Percentiles rank a stretch among this genome's conserved stretches.
phyloP scores from a whole-genome alignment of 495 filamentous ascomycete species.

The Trichodelitschia bisporula region DNA sequence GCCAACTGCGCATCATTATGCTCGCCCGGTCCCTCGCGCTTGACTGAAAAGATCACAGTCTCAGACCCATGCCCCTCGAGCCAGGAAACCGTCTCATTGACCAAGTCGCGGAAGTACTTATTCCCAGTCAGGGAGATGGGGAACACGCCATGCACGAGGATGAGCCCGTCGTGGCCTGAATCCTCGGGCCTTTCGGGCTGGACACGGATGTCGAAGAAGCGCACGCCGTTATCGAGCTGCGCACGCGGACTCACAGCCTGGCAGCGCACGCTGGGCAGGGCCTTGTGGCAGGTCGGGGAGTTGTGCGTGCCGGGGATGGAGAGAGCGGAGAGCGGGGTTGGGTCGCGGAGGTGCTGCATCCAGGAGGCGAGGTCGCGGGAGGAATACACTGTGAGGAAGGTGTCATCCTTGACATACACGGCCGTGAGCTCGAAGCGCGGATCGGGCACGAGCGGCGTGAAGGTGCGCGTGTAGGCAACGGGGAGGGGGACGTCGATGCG shows the following conservation, averaged over 20 bases:
- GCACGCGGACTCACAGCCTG: constrained; percentile 52
- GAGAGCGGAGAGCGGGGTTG: constrained; percentile 48
- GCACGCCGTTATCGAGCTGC: constrained; percentile 75
- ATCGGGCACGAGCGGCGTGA: constrained; percentile 27
- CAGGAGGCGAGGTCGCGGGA: constrained; percentile 44
- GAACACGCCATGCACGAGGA: constrained; percentile 56
- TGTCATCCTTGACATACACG: constrained; percentile 37
- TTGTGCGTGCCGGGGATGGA: constrained; percentile 95
- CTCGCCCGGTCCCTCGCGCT: constrained; percentile 66
- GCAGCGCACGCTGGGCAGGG: constrained; percentile 81
- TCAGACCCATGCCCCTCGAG: constrained; percentile 57
- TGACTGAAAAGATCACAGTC: constrained; percentile 64
- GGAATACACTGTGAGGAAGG: constrained; percentile 54
- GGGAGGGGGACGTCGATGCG: constrained; percentile 34
- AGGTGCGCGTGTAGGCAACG: constrained; percentile 26
- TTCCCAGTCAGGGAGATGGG: constrained; percentile 44
- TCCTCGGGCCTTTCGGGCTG: constrained; percentile 33
- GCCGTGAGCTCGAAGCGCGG: constrained; percentile 40
- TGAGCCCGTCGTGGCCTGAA: constrained; percentile 26
- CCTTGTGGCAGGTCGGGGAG: constrained; percentile 55
- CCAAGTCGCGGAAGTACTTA: constrained; percentile 50
- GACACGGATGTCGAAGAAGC: constrained; percentile 82
- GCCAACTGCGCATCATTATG: constrained; percentile 61
- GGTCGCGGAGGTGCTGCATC: constrained; percentile 52
- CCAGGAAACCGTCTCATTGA: constrained; percentile 46